Conservation (phyloP, 2,329 filamentous ascomycete genomes). For the Colletotrichum sp. region DNA sequence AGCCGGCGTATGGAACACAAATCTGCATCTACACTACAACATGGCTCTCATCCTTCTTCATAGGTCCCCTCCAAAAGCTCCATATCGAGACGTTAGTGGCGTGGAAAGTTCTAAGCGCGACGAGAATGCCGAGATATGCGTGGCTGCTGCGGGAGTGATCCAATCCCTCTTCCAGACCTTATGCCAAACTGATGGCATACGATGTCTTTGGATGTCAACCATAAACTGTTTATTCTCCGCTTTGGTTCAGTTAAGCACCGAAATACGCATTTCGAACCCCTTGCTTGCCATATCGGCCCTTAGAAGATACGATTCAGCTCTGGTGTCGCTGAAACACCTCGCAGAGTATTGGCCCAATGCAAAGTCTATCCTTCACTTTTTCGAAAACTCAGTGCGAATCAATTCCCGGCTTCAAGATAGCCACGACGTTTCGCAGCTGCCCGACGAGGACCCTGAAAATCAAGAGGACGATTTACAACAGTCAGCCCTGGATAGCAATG, state of each 20-base stretch:
- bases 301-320: background rate
- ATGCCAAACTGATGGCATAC: background rate
- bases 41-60: background rate
- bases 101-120: background rate
- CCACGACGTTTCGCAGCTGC: rapidly evolving
- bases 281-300: background rate
- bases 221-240: background rate
- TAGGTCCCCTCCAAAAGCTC: background rate
- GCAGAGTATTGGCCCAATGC: background rate
- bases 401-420: background rate
- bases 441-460: background rate
- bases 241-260: background rate
- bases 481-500: background rate
- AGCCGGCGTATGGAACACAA: background rate
- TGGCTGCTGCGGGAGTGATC: background rate
- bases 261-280: background rate
- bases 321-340: background rate
- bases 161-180: background rate
- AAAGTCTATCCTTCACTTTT: background rate
- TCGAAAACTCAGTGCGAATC: background rate
- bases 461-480: background rate
- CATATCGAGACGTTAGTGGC: background rate
- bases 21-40: background rate
- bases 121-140: background rate
- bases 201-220: background rate